A percentile compares a stretch with the other conserved stretches of the same genome.
phyloP scores from a whole-genome alignment of 163 green algal genomes.

The Coccomyxa subellipsoidea region DNA sequence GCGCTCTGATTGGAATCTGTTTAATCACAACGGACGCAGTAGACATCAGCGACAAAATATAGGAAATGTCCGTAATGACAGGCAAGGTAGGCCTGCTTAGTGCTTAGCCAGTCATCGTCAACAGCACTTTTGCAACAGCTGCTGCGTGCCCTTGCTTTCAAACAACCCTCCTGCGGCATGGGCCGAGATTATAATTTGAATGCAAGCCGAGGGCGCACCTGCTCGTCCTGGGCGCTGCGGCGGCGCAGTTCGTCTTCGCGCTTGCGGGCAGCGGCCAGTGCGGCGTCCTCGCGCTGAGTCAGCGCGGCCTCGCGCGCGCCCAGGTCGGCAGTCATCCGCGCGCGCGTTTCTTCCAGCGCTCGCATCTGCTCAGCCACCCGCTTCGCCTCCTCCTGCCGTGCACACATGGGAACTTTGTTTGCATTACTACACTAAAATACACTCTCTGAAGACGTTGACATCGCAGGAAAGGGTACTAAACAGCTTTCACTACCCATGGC shows the following conservation, averaged over 20 bases:
- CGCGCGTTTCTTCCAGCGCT: slow-evolving; percentile 15
- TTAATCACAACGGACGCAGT: too few species aligned
- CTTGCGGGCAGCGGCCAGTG: neutral
- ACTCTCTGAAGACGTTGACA: too few species aligned
- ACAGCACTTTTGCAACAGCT: too few species aligned
- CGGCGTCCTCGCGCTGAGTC: slow-evolving; percentile 10
- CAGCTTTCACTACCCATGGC: too few species aligned
- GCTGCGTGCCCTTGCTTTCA: too few species aligned
- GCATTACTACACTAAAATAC: too few species aligned
- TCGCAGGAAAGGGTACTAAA: too few species aligned
- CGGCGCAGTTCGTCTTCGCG: slow-evolving; percentile 17
- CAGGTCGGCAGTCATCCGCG: slow-evolving; percentile 14
- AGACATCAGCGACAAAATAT: too few species aligned
- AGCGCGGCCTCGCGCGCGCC: slow-evolving; percentile 15
- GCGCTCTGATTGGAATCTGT: too few species aligned
- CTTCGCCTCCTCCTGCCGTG: slow-evolving; percentile 22
- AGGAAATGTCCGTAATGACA: too few species aligned
- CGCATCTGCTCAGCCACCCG: slow-evolving; percentile 20
- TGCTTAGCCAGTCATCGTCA: too few species aligned
- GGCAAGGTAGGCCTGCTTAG: too few species aligned
- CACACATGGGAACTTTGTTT: neutral
- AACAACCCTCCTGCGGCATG: neutral
- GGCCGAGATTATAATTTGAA: neutral
- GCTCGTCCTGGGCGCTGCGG: slow-evolving; percentile 17
- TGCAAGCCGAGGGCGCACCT: neutral